Conservation (phyloP, 176 grass and related monocot species). For the Phoenix roebelenii region DNA sequence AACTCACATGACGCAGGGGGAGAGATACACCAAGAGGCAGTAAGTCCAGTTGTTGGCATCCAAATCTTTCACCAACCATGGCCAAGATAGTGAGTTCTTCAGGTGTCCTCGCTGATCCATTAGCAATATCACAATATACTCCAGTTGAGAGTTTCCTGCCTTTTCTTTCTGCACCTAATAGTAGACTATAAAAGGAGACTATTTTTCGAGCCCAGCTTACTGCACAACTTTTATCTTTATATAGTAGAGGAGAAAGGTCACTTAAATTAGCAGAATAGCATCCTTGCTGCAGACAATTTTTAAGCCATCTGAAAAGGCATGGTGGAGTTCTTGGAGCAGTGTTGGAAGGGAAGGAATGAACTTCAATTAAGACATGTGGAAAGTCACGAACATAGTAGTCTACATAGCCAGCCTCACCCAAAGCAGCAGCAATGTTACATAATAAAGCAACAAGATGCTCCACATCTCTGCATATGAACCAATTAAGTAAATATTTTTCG, state of each 20-base stretch:
- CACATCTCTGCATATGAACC: constrained; percentile 54
- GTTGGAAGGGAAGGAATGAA: constrained; percentile 27
- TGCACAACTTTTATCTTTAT: constrained; percentile 51
- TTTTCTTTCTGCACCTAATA: constrained; percentile 79
- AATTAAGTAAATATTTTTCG: too few relatives aligned
- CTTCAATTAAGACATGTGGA: constrained; percentile 50
- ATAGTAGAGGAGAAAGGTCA: constrained; percentile 64
- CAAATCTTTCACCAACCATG: constrained; percentile 94
- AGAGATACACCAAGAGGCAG: constrained; percentile 88
- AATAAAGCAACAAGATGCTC: constrained; percentile 60
- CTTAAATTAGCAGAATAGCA: constrained; percentile 31
- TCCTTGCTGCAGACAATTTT: constrained; percentile 51
- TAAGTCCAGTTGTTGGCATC: constrained; percentile 67
- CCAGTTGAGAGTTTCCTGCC: constrained; percentile 68
- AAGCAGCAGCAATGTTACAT: constrained; percentile 52
- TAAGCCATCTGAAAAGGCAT: constrained; percentile 75
- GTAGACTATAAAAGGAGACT: constrained; percentile 79
- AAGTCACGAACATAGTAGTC: constrained; percentile 95
- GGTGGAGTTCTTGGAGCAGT: constrained; percentile 46
- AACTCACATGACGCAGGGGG: constrained; percentile 75
- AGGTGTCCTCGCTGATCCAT: constrained; percentile 57
- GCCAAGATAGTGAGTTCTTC: constrained; percentile 78
- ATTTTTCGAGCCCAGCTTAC: constrained; percentile 84
- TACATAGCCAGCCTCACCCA: constrained; percentile 53
- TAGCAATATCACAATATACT: constrained; percentile 84